Evolutionary conservation across 345 rosid genomes (phyloP).

Genomic region (Euphorbia tirucalli): DNA sequence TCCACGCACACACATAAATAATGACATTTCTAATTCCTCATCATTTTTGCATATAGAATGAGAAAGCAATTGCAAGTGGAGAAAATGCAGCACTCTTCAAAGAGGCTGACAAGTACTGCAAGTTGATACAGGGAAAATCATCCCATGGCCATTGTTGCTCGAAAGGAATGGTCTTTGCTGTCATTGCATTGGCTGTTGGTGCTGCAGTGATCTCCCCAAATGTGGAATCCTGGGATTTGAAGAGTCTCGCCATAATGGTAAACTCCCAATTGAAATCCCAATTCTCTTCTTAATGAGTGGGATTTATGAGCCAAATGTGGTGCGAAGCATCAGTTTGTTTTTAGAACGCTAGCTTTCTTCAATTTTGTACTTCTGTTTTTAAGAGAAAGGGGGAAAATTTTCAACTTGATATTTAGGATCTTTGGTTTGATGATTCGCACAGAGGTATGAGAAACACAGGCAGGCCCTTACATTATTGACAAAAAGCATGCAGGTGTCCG

Average conservation of each 20-base stretch:
- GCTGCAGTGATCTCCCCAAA: conserved; percentile 41
- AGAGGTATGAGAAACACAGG: conserved; percentile 23
- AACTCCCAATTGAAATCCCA: conserved; percentile 36
- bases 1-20: neutral
- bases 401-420: conserved; percentile 14
- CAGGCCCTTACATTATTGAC: conserved; percentile 13
- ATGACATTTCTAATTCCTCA: neutral
- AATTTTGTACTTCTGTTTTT: conserved; percentile 22
- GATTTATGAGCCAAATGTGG: conserved; percentile 11
- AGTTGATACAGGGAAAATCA: conserved; percentile 41
- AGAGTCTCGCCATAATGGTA: conserved; percentile 32
- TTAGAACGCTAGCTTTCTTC: conserved; percentile 19
- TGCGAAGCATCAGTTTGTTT: conserved; percentile 25
- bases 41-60: conserved; percentile 45
- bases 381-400: conserved; percentile 9
- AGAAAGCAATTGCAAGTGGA: conserved; percentile 42
- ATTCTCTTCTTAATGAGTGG: conserved; percentile 12
- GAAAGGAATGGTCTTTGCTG: conserved; percentile 43
- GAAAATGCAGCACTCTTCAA: conserved; percentile 35
- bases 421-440: conserved; percentile 11
- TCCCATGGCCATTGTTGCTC: conserved; percentile 48
- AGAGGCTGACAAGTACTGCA: conserved; percentile 61
- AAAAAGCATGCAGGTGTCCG: neutral
- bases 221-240: conserved; percentile 36
- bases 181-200: conserved; percentile 44